Base-by-base conservation (phyloP, 306 rosid genomes). In the Neltuma alba region DNA sequence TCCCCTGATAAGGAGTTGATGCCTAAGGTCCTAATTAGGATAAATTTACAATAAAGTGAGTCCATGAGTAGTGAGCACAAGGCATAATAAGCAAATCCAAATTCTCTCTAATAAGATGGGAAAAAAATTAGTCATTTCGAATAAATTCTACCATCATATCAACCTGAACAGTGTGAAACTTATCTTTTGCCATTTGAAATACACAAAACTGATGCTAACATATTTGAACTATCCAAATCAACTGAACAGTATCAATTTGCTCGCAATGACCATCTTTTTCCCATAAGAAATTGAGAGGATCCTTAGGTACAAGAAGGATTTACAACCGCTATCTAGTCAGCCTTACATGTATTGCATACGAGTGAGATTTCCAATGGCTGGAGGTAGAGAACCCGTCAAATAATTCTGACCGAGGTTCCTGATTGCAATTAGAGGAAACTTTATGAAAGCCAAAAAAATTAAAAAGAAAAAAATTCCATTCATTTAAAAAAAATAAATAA, bases 271-370 rank as follows among this genome's bases (percentile, higher is more conserved):
- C 14, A 13, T 40, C 42, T 12, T 2, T 42, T 13, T 42, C 48
- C 2, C 16, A 4, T 2, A 1, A 42, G 48, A 42, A 12, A 42
- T 42, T 45, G 52, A 18, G 55, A 48, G 55, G n/a, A 48, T 48
- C 7, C 25, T 16, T 16, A 47, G n/a, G 54, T 16, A 15, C 54
- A 57, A n/a, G 58, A 57, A 28, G 58, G 4, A 33, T 41, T 41
- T 41, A 41, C 11, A 41, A 11, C 45, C 3, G 10, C 45, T 9
- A 10, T 9, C 8, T 47, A 47, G 16, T 47, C 54, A 27, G 52
- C 62, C 91, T 88, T 88, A 91, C 97, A 92, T 3, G 88, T 86
- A 89, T 21, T 87, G 92, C 94, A 94, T 80, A 7, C 83, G 61
- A 68, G 87, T 75, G 9, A 94, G 89, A 82, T 87, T 91, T n/a